A percentile compares a stretch with the other conserved stretches of the same genome.
phyloP scores from a whole-genome alignment of 2,329 filamentous ascomycete species.

The Anisogramma anomala region DNA sequence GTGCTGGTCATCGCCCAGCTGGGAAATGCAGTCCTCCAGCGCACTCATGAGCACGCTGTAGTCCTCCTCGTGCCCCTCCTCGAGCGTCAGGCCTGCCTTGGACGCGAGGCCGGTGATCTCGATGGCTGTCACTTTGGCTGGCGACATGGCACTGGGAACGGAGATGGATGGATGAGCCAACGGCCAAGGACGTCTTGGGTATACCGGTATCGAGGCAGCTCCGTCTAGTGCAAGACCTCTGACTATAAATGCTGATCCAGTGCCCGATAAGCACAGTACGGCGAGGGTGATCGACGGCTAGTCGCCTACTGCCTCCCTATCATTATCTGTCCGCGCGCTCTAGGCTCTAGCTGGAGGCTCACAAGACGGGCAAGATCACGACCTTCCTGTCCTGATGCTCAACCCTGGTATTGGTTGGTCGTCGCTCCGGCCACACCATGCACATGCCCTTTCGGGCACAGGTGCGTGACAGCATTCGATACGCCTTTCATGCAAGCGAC shows the following conservation, averaged over 20 bases:
- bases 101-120: slow-evolving; percentile 7
- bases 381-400: slow-evolving; percentile 1
- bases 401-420: too few relatives aligned
- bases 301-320: not conserved
- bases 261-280: too few relatives aligned
- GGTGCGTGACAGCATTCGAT: too few relatives aligned
- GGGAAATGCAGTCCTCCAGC: slow-evolving; percentile 2
- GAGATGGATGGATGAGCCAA: too few relatives aligned
- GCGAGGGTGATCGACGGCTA: not conserved
- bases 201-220: not conserved
- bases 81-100: slow-evolving; percentile 6
- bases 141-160: not conserved
- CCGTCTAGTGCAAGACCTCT: not conserved
- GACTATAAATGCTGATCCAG: too few relatives aligned
- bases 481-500: too few relatives aligned
- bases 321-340: too few relatives aligned
- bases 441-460: slow-evolving; percentile 3
- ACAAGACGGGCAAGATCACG: not conserved
- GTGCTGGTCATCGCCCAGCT: slow-evolving; percentile 4
- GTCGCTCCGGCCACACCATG: not conserved
- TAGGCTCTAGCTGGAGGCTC: too few relatives aligned
- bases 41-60: slow-evolving; percentile 6
- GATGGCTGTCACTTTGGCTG: not conserved
- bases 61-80: slow-evolving; percentile 4
- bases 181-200: not conserved